phyloP scores from a whole-genome alignment of 176 grass and related monocot species.

The Carex littledalei region DNA sequence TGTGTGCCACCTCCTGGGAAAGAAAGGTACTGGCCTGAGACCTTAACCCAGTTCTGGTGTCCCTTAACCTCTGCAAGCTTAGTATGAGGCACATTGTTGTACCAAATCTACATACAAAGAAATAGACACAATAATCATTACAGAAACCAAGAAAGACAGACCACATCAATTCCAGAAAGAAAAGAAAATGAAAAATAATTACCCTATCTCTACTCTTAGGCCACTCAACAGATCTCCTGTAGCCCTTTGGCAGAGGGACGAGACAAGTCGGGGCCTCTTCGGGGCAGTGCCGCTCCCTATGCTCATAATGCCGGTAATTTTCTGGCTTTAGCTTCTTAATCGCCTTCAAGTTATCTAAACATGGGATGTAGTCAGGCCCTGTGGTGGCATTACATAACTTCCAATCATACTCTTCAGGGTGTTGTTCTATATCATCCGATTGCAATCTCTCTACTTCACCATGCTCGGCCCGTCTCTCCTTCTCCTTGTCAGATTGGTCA shows the following conservation, averaged over 20 bases:
- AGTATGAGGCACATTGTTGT: constrained; percentile 81
- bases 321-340: constrained; percentile 75
- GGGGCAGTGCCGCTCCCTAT: constrained; percentile 85
- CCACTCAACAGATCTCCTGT: constrained; percentile 68
- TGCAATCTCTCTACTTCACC: background rate
- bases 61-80: constrained; percentile 97
- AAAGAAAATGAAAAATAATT: background rate
- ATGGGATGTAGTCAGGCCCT: constrained; percentile 83
- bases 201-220: constrained; percentile 83
- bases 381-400: constrained; percentile 61
- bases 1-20: constrained; percentile 97
- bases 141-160: background rate
- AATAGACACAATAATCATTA: background rate
- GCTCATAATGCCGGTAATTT: constrained; percentile 72
- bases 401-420: constrained; percentile 36
- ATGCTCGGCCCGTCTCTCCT: constrained; percentile 45
- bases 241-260: constrained; percentile 48
- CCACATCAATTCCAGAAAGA: background rate
- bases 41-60: constrained; percentile 98
- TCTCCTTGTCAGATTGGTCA: constrained; percentile 63
- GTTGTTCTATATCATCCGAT: constrained; percentile 19
- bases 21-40: constrained; percentile 70
- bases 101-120: constrained; percentile 55
- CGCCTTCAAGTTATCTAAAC: constrained; percentile 86
- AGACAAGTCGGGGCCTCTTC: constrained; percentile 80